Base-by-base conservation (phyloP, 257 asterid genomes). In the Solanum stenotomum region DNA sequence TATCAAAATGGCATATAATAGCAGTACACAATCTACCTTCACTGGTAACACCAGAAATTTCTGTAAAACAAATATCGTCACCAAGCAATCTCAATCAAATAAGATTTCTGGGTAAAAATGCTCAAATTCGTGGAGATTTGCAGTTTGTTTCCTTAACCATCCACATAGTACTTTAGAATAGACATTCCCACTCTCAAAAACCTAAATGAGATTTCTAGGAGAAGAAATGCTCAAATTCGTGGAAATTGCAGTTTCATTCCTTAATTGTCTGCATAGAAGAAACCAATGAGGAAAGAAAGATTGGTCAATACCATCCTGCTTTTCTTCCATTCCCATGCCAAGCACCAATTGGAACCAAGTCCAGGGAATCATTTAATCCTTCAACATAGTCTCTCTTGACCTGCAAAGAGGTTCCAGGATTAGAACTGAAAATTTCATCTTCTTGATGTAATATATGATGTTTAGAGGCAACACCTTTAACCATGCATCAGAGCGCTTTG, bases 301-400 rank as follows among this genome's bases (percentile, higher is more conserved):
- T 59, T 44, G 59, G 68, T 87, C 81, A 63, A 83, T 92, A 96
- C 99, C 99, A 96, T 92, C 98, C 99, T 74, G 98, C 98, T 92
- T 96, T 96, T 89, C 99, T 93, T 94, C 99, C 99, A 90, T 94
- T 96, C 86, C 99, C 99, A 85, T 94, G 89, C 99, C 99, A 96
- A 78, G 98, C 99, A 88, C 98, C 99, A 86, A 96, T 95, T 9
- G 98, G 98, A 86, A 96, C 99, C 92, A 96, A 94, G 92, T 96
- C 99, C 93, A 96, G 84, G 81, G 98, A 95, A 93, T 96, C 99
- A 89, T 91, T 65, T 84, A 96, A 90, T 84, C 99, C 99, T 79
- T 95, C 97, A 81, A 96, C 92, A 84, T 96, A 96, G 89, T 96
- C 99, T 88, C 93, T 94, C 90, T 96, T 95, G 85, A 96, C 98